Base-by-base conservation (phyloP, 768 basidiomycete species). In the Pisolithus orientalis region DNA sequence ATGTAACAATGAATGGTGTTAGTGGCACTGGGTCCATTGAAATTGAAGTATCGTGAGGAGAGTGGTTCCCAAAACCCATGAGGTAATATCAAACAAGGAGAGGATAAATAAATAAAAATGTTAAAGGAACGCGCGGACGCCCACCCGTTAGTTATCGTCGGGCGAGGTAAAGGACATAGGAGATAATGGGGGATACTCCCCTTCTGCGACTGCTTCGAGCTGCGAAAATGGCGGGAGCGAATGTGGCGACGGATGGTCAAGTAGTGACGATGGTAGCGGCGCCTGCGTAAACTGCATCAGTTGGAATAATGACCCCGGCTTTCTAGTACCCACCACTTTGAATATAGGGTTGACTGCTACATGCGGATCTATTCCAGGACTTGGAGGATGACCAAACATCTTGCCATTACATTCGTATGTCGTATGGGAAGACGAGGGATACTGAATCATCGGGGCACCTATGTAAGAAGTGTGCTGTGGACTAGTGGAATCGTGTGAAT, bases 301-400 rank as follows among this genome's bases (percentile, higher is more conserved):
- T 38, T 28, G 38, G 27, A 37, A 14, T 31, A 44, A 31, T 37
- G 44, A 25, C 52, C 11, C 34, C 4, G 32, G 45, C 6, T 8
- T 37, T 28, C 28, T 2, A 51, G 37, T 52, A 82, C 90, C 75
- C 72, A 91, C 90, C 75, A 92, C 89, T 80, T 88, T 85, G 76
- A 92, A 92, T 65, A 91, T 90, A 28, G 90, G 87, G 67, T 92
- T 90, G 63, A 90, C 87, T 32, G 76, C 78, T 44, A 83, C 80
- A 63, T 83, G 84, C 37, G 87, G 76, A 14, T 79, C 80, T 49
- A 77, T 69, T 44, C 76, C 76, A 34, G 85, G 78, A 58, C 80
- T 82, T 47, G 84, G 78, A 16, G 84, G 81, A 60, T 80, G 78
- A 44, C 78, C 78, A 57, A 73, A 71, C 39, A 72, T 59, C 53